Evolutionary conservation across 176 grass and related monocot species (phyloP).

Genomic region (Alloteropsis semialata): DNA sequence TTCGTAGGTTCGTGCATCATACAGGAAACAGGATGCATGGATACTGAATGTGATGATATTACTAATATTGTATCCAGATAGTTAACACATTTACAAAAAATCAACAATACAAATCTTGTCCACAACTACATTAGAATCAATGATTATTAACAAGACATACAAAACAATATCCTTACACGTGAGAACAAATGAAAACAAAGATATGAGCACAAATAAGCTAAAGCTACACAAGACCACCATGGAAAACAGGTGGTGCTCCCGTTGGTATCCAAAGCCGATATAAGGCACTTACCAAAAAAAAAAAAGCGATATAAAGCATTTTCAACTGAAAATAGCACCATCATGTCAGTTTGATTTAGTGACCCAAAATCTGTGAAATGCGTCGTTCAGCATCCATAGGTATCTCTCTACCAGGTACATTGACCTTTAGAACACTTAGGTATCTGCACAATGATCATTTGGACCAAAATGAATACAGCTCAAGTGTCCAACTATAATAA

Average conservation of each 20-base stretch:
- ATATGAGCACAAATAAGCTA: constrained; percentile 16
- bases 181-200: background rate
- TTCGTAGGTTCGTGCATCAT: background rate
- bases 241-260: background rate
- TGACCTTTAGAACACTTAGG: constrained; percentile 70
- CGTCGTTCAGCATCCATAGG: constrained; percentile 75
- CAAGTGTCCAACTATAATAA: background rate
- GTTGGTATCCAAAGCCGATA: background rate
- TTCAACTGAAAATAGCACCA: background rate
- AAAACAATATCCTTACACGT: background rate
- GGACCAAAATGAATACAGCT: background rate
- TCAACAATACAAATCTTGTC: background rate
- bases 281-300: background rate
- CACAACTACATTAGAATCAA: constrained; percentile 15
- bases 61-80: background rate
- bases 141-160: constrained; percentile 3
- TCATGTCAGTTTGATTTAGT: constrained; percentile 25
- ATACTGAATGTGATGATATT: background rate
- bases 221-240: constrained; percentile 1
- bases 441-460: constrained; percentile 45
- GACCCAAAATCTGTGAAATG: constrained; percentile 61
- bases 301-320: background rate
- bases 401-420: constrained; percentile 90
- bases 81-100: constrained; percentile 15
- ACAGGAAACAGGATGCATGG: background rate